phyloP scores from a whole-genome alignment of 2,329 filamentous ascomycete genomes.

The Fusarium dlaminii region DNA sequence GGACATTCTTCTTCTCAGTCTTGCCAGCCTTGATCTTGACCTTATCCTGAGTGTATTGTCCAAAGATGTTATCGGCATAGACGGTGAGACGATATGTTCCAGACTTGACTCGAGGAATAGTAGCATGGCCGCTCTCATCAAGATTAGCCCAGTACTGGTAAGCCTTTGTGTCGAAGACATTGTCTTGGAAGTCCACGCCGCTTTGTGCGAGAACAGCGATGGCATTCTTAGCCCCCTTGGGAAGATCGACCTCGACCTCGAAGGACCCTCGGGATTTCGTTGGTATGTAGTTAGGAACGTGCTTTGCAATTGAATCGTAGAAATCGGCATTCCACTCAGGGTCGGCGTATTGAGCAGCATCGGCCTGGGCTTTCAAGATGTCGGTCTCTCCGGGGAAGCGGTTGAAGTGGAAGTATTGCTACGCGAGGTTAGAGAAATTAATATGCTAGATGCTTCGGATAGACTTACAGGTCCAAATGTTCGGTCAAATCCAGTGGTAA shows the following conservation, averaged over 20 bases:
- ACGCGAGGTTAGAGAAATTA: not conserved
- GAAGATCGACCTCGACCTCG: constrained; percentile 61
- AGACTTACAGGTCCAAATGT: constrained; percentile 65
- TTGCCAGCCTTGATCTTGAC: constrained; percentile 53
- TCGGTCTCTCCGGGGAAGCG: constrained; percentile 56
- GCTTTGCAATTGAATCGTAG: constrained; percentile 69
- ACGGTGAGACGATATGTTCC: constrained; percentile 70
- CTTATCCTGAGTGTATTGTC: constrained; percentile 65
- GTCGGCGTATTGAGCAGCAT: constrained; percentile 62
- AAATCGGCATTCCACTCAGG: constrained; percentile 67
- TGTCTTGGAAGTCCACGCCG: constrained; percentile 47
- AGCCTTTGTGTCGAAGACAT: constrained; percentile 61
- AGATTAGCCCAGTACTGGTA: constrained; percentile 72
- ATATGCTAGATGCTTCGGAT: not conserved
- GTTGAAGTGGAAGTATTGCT: constrained; percentile 71
- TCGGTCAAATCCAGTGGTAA: constrained; percentile 70
- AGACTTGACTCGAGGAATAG: constrained; percentile 64
- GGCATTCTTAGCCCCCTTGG: constrained; percentile 58
- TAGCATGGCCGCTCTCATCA: constrained; percentile 56
- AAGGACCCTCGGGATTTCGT: constrained; percentile 61
- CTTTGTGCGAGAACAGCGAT: constrained; percentile 62
- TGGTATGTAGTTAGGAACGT: constrained; percentile 68
- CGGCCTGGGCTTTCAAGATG: constrained; percentile 59
- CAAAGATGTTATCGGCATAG: constrained; percentile 70
- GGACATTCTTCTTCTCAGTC: constrained; percentile 49